A percentile compares a stretch with the other conserved stretches of the same genome.
These are phyloP conservation scores for Ajuga reptans DNA, from an alignment of 305 asterid species.

Conservation along the genomic window DNA sequence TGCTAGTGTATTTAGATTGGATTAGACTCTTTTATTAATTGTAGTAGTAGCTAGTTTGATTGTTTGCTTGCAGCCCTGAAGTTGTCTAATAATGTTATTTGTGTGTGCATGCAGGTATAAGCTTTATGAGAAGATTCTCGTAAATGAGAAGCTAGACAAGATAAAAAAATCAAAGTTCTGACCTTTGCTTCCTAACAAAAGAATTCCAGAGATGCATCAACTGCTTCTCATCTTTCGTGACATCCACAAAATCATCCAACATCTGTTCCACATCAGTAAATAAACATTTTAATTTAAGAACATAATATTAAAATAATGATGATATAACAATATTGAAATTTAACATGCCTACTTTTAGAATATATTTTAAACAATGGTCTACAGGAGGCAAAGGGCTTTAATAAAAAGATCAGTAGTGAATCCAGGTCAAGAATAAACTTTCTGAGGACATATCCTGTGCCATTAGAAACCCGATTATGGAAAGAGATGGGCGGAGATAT, in stretches of 20 bases:
- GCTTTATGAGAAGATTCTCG: conserved; percentile 12
- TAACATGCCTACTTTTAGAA: neutral
- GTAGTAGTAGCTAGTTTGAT: no score
- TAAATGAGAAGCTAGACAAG: neutral
- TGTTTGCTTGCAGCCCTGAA: neutral
- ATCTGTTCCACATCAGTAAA: conserved; percentile 49
- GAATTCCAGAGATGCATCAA: conserved; percentile 99
- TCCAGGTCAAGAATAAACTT: neutral
- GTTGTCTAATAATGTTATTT: neutral
- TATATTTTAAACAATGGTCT: conserved; percentile 1
- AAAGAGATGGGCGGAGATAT: neutral
- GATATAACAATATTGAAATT: neutral
- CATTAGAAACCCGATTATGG: neutral
- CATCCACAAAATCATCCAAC: conserved; percentile 99
- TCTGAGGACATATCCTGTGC: neutral
- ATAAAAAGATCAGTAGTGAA: neutral
- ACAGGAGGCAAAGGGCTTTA: conserved; percentile 2
- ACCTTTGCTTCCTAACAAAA: conserved; percentile 95
- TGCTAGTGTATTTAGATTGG: no score
- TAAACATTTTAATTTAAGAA: conserved; percentile 6
- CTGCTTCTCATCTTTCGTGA: conserved; percentile 84
- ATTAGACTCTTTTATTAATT: no score
- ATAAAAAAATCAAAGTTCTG: conserved; percentile 9
- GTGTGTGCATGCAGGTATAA: neutral
- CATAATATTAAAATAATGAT: neutral